Base-by-base conservation (phyloP, 805 yeast genomes). In the Schwanniomyces pseudopolymorphus region DNA sequence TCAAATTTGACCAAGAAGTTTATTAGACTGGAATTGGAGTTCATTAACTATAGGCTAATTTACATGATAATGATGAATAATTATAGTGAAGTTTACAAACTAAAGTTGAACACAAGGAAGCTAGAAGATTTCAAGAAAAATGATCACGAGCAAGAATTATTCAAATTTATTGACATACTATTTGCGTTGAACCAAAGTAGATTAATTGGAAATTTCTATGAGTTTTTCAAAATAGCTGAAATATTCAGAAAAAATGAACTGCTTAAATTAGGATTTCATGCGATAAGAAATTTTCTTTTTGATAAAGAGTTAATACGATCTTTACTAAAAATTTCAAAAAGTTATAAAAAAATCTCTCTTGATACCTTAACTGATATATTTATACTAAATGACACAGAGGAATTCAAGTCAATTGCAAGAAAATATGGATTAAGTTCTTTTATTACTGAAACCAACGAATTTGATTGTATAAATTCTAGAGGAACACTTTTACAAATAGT, bases 61-160 rank as follows among this genome's bases (percentile, higher is more conserved):
- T 91, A 91, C 62, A 78, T 83, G 67, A 67, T 89, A 40, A 77
- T 89, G 54, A 90, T 96, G 9, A 81, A 79, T 41, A 88, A 88
- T 62, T 66, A 67, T 50, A 66, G 77, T 40, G 86, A 85, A 49
- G 70, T 83, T 33, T 72, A 72, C 55, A 77, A 75, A 40, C 56
- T 81, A 33, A 56, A 61, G 51, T 37, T 59, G 24, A 48, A 52
- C 6, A 22, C 43, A 1, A 46, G 43, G 33, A 36, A 39, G 2
- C 45, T 43, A 35, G 40, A 42, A 24, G 20, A 45, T 8, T 51
- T 47, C 26, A 14, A 25, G 4, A 46, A 41, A 11, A 39, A 44
- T 4, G 41, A 33, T 8, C 48, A 52, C 10, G 41, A 46, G 13
- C 21, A 45, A 11, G 50, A 40, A 14, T 49, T 57, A 40, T 58